Evolutionary conservation across 2,329 filamentous ascomycete species (phyloP), one percentile per base, ranked within the genome.

Genomic region (Setomelanomma holmii): DNA sequence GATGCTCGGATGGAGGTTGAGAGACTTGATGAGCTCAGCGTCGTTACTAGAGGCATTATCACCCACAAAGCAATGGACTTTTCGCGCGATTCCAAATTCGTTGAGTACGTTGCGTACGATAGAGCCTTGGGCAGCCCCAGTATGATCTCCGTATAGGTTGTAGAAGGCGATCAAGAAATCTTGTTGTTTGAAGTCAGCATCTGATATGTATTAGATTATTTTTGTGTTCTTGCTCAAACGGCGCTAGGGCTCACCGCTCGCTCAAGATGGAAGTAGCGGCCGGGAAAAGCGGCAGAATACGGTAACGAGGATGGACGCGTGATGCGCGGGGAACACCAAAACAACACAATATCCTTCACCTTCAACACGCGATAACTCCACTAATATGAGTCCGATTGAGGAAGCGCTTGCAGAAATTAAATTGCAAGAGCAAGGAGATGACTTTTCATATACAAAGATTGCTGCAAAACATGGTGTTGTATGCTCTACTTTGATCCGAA

Each of bases 11-110:
- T 50, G 23, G 12, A 16, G 2, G 19, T 44, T 50, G 16, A 50
- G 47, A 41, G 30, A 22, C 24, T 42, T 2, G 10, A 47, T 47
- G 14, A 50, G 30, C 36, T n/a, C 11, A 5, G 4, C 20, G 38
- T 54, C 39, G 38, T 54, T 54, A 21, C 49, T 54, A 2, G 21
- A 22, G 10, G 51, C 46, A 38, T 53, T 54, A 40, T 54, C 27
- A 8, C 40, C 20, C 2, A 54, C 17, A 36, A 49, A 54, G 41
- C 27, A 45, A 24, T 42, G 6, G 24, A 53, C 34, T 49, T 42
- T 33, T 22, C 10, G 41, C 35, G 45, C 34, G 11, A 53, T 45
- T n/a, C 38, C 17, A 20, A 39, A 53, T 10, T 24, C 19, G 12
- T 49, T 23, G 21, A 53, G 41, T 19, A 45, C 41, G 8, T 12